Evolutionary conservation across 108 stramenopile species (phyloP).

Genomic region (Pseudonitzschia delicatissima): DNA sequence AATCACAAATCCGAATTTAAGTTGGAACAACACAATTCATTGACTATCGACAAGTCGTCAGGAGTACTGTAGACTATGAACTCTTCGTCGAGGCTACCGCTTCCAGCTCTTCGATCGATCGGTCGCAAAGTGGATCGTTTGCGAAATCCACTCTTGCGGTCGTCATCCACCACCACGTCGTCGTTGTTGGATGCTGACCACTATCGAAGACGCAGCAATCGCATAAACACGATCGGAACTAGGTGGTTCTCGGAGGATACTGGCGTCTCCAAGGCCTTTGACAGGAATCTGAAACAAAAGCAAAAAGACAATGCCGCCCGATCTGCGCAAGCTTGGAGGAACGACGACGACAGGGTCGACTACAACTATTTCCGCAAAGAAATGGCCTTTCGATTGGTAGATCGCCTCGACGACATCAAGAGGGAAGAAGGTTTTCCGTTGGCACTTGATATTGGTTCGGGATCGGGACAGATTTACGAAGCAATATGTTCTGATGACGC

Average conservation of each 20-base stretch:
- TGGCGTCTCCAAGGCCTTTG: slow-evolving; percentile 45
- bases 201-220: too few relatives aligned
- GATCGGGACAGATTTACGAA: slow-evolving; percentile 56
- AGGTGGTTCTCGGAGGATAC: not conserved
- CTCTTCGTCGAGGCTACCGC: not conserved
- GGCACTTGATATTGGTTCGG: slow-evolving; percentile 78
- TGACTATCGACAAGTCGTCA: too few relatives aligned
- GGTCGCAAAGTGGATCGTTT: not conserved
- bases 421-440: slow-evolving; percentile 73
- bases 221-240: too few relatives aligned
- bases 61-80: too few relatives aligned
- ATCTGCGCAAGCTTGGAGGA: slow-evolving; percentile 34
- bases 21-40: too few relatives aligned
- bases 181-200: not conserved
- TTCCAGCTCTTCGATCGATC: not conserved
- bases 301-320: slow-evolving; percentile 70
- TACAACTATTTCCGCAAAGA: slow-evolving; percentile 83
- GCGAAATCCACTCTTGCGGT: not conserved
- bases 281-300: slow-evolving; percentile 56
- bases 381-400: slow-evolving; percentile 72
- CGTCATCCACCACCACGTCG: not conserved
- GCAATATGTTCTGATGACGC: slow-evolving; percentile 64
- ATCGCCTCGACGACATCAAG: slow-evolving; percentile 81
- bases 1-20: too few relatives aligned
- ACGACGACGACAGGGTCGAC: slow-evolving; percentile 30